Evolutionary conservation across 441 rosid genomes (phyloP).

Genomic region (Metrosideros polymorpha): DNA sequence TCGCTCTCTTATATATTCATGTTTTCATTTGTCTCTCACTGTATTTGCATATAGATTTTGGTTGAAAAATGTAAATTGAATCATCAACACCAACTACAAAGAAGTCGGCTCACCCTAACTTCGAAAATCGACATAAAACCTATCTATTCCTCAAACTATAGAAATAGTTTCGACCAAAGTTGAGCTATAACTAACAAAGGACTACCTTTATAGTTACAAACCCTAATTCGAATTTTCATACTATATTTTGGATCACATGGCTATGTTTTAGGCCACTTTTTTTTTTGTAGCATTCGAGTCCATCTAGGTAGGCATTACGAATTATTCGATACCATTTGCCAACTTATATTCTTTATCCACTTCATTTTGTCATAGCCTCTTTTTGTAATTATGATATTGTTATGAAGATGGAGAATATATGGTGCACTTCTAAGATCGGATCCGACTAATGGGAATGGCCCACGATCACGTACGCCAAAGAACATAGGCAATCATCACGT

Average conservation of each 20-base stretch:
- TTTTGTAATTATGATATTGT: background rate
- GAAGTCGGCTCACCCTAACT: background rate
- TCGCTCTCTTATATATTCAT: background rate
- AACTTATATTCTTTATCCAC: background rate
- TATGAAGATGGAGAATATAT: background rate
- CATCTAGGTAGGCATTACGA: background rate
- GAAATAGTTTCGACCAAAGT: too few species aligned
- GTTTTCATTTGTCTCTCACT: background rate
- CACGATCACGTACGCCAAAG: background rate
- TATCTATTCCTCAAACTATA: background rate
- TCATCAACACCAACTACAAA: background rate
- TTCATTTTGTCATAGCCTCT: background rate
- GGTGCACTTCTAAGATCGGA: background rate
- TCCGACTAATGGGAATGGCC: background rate
- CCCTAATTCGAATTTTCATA: background rate
- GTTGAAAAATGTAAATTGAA: background rate
- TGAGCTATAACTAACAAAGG: background rate
- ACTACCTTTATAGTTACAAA: background rate
- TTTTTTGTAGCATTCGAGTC: background rate
- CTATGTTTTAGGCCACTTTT: background rate
- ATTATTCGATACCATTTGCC: background rate
- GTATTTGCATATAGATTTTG: background rate
- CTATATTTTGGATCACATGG: background rate
- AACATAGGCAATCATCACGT: background rate
- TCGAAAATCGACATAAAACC: background rate